Base-by-base conservation (phyloP, 257 asterid species). In the Orobanche coerulescens region DNA sequence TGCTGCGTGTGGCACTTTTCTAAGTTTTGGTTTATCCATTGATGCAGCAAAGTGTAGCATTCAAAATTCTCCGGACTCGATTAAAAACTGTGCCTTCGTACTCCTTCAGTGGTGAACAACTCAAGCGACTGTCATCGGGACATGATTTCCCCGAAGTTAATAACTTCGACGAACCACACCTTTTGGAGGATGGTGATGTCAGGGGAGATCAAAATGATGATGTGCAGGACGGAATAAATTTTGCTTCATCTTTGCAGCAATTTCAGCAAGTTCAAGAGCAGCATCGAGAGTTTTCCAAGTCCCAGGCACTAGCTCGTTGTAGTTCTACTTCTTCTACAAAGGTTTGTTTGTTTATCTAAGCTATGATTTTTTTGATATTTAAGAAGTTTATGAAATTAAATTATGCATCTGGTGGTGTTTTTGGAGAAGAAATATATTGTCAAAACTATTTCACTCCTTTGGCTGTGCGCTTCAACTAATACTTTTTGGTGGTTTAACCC, bases 31-130 rank as follows among this genome's bases (percentile, higher is more conserved):
- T 11, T 62, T 57, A 24, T 3, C 24, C 53, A 19, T 64, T 65
- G 64, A 42, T 93, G 79, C 92, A 93, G 99, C 99, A 89, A 93
- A 84, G 97, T 73, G 74, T 84, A 68, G 97, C 99, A 61, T 93
- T 93, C 82, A 93, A 86, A 84, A 78, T 90, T 70, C 92, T 93
- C 25, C 78, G 88, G 65, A 93, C 97, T 54, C 83, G 97, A 30
- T 70, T 94, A 68, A 87, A 87, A 75, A 87, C 99, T 15, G 95
- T 94, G 6, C 99, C 99, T 18, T 71, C 90, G 4, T 82, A 81
- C 79, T 82, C 94, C 61, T 88, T 94, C 78, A 79, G 85, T 42
- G 81, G 81, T 2, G 90, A 80, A 67, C 81, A 71, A 58, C 66
- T 71, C 51, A 82, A 68, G 70, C 77, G 62, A 68, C 62, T 69